A percentile compares a stretch with the other conserved stretches of the same genome.
These are phyloP conservation scores for Atalantia buxifolia DNA, from an alignment of 345 rosid genomes.

Conservation along the genomic window DNA sequence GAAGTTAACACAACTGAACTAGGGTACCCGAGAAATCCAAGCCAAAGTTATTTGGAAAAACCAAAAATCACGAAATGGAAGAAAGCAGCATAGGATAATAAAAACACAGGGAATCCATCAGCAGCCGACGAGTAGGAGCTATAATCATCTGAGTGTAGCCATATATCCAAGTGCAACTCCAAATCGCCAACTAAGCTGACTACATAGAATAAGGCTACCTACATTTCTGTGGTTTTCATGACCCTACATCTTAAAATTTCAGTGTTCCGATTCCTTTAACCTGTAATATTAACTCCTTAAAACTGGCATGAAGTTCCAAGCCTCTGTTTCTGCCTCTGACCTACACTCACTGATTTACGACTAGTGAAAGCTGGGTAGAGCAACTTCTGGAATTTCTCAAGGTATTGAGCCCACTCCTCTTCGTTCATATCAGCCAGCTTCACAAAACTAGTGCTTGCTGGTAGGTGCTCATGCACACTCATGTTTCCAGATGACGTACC, in stretches of 20 bases:
- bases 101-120: background rate
- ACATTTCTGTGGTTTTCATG: background rate
- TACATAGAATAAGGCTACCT: background rate
- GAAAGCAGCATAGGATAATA: background rate
- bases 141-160: slow-evolving; percentile 4
- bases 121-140: background rate
- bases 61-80: background rate
- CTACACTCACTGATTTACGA: slow-evolving; percentile 25
- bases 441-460: slow-evolving; percentile 46
- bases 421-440: slow-evolving; percentile 52
- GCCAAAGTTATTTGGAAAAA: background rate
- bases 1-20: background rate
- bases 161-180: background rate
- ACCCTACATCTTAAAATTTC: background rate
- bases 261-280: slow-evolving; percentile 1
- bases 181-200: background rate
- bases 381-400: slow-evolving; percentile 45
- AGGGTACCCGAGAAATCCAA: background rate
- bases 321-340: slow-evolving; percentile 56
- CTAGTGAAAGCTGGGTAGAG: slow-evolving; percentile 35
- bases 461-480: slow-evolving; percentile 53
- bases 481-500: slow-evolving; percentile 42
- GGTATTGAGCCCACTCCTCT: slow-evolving; percentile 48
- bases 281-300: slow-evolving; percentile 17
- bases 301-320: slow-evolving; percentile 68